Evolutionary conservation across 345 rosid species (phyloP).

Genomic region (Stellera chamaejasme): DNA sequence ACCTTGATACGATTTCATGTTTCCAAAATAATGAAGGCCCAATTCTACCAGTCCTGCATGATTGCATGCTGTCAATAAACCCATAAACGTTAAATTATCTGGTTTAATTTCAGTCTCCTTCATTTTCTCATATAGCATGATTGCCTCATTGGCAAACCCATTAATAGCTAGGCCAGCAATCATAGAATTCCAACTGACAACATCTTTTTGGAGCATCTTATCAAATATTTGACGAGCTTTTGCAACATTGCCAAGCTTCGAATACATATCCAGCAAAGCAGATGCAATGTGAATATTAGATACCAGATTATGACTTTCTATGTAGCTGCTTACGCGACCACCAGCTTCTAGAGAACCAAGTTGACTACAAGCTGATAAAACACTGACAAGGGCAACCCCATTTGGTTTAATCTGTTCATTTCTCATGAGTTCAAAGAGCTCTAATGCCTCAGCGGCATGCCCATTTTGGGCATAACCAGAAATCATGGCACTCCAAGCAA

Average conservation of each 20-base stretch:
- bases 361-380: conserved; percentile 8
- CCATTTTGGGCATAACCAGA: conserved; percentile 4
- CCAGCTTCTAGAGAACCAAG: conserved; percentile 5
- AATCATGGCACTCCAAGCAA: conserved; percentile 8
- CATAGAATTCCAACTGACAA: conserved; percentile 3
- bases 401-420: not conserved
- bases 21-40: not conserved
- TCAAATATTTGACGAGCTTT: conserved; percentile 4
- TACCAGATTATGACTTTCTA: not conserved
- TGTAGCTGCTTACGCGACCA: not conserved
- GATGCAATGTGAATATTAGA: not conserved
- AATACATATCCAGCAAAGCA: conserved; percentile 3
- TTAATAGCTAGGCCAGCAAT: conserved; percentile 5
- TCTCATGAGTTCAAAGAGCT: not conserved
- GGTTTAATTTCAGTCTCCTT: not conserved
- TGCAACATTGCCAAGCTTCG: not conserved
- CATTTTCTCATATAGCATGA: conserved; percentile 3
- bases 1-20: not conserved
- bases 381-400: not conserved
- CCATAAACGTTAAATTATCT: not conserved
- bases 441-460: not conserved
- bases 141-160: conserved; percentile 4
- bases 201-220: not conserved
- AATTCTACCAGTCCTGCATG: not conserved
- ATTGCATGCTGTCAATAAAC: conserved; percentile 1